Percentiles rank a stretch among this genome's conserved stretches.
phyloP scores from a whole-genome alignment of 1,284 basidiomycete genomes.

The Fomes fomentarius region DNA sequence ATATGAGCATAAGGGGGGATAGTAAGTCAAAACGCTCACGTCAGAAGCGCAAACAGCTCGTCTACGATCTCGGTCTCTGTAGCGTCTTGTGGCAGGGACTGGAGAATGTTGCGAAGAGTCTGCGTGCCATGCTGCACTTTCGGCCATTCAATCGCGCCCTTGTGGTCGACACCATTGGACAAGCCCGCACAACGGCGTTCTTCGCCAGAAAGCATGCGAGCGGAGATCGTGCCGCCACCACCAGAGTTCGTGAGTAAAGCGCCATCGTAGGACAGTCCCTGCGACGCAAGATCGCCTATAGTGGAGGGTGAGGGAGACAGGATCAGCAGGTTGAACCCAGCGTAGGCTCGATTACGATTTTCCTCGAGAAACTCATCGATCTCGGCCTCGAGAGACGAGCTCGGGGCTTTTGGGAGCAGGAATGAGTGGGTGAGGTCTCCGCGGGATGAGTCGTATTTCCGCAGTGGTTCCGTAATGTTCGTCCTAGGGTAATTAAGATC shows the following conservation, averaged over 20 bases:
- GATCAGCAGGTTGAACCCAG: constrained; percentile 80
- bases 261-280: constrained; percentile 50
- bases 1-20: too few species aligned
- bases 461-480: constrained; percentile 72
- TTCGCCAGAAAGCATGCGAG: constrained; percentile 49
- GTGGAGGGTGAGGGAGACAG: constrained; percentile 34
- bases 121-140: constrained; percentile 66
- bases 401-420: constrained; percentile 53
- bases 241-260: constrained; percentile 69
- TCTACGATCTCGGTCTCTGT: constrained; percentile 56
- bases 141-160: constrained; percentile 63
- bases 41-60: constrained; percentile 62
- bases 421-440: constrained; percentile 70
- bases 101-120: constrained; percentile 46
- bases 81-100: constrained; percentile 37
- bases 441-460: constrained; percentile 57
- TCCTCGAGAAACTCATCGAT: constrained; percentile 45
- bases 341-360: constrained; percentile 50
- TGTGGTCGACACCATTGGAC: constrained; percentile 73
- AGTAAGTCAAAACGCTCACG: constrained; percentile 50
- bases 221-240: constrained; percentile 59
- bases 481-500: constrained; percentile 57
- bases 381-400: constrained; percentile 47
- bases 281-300: constrained; percentile 17
- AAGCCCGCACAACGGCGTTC: constrained; percentile 60